Evolutionary conservation across 768 basidiomycete genomes (phyloP), one percentile per base, ranked within the genome.

Genomic region (Hygrocybe punicea): DNA sequence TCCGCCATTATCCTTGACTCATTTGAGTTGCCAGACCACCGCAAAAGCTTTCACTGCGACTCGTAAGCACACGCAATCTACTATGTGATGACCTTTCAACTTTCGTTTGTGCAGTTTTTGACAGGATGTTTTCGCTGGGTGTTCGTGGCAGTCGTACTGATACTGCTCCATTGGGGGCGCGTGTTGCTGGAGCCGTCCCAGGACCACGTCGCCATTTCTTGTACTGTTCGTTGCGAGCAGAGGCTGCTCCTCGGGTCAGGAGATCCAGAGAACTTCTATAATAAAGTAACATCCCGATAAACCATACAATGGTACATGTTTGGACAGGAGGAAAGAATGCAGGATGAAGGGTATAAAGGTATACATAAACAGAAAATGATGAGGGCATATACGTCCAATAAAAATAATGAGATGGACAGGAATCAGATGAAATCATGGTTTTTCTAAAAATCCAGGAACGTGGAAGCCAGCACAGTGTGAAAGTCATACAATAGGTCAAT

Each of bases 11-110:
- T 81, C 87, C 7, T 81, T 97, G 40, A 89, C 88, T 0, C 92
- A 95, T 63, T 86, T 94, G 29, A 80, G 83, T 16, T 98, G 94
- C 71, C 94, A 97, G 67, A 86, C 83, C 8, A 89, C 87, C 50
- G 94, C 94, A 5, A 93, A 92, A 64, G 85, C 89, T 1, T 98
- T 94, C 68, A 84, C 88, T 33, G 91, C 90, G 7, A 91, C 90
- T 25, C 75, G 93, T 94, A 64, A 57, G 85, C 76, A 54, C 19
- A 55, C 35, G 23, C 54, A 10, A 33, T 47, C 25, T 48, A 33
- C 6, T 51, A 11, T 25, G n/a, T 44, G 35, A 14, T 51, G 37
- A 59, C 55, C 47, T 60, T 33, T 55, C 48, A 29, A 50, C 3
- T 16, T 42, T 34, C n/a, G 17, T 1, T 44, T 10, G 17, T 19